Percentiles rank a stretch among this genome's conserved stretches.
These are phyloP conservation scores for Vigna unguiculata DNA, from an alignment of 306 rosid species.

Conservation along the genomic window DNA sequence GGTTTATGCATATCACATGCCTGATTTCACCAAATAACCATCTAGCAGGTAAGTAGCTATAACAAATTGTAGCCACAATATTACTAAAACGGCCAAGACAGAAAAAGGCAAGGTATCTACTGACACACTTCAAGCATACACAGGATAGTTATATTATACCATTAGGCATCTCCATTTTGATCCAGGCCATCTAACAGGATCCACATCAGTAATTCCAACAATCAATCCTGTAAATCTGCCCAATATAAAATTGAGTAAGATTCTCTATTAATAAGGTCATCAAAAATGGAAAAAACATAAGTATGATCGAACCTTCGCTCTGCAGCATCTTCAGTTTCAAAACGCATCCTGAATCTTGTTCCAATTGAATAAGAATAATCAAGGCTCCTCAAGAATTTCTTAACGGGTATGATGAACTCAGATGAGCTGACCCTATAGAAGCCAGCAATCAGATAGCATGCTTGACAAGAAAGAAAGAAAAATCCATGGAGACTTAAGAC, in stretches of 20 bases:
- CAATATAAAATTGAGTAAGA: slow-evolving; percentile 26
- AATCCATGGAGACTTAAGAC: slow-evolving; percentile 23
- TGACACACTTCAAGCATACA: not conserved
- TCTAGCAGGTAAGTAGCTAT: not conserved
- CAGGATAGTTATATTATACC: slow-evolving; percentile 50
- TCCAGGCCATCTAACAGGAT: slow-evolving; percentile 88
- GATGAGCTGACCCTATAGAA: slow-evolving; percentile 72
- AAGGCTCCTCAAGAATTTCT: slow-evolving; percentile 73
- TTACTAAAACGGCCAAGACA: not conserved
- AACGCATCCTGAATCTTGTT: slow-evolving; percentile 85
- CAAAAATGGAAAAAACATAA: slow-evolving; percentile 27
- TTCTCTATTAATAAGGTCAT: slow-evolving; percentile 3
- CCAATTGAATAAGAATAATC: slow-evolving; percentile 74
- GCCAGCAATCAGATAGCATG: slow-evolving; percentile 25
- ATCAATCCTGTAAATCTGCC: slow-evolving; percentile 79
- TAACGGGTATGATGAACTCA: slow-evolving; percentile 73
- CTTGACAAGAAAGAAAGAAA: not conserved
- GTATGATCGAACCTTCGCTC: slow-evolving; percentile 71
- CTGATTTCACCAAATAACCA: not conserved
- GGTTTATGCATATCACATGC: not conserved
- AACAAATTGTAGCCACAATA: not conserved
- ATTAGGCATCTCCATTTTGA: slow-evolving; percentile 89
- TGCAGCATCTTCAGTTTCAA: slow-evolving; percentile 82
- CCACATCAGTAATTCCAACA: slow-evolving; percentile 69
- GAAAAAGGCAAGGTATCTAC: slow-evolving; percentile 7